phyloP scores from a whole-genome alignment of 2,329 filamentous ascomycete genomes.

The Aspergillus aculeatus region DNA sequence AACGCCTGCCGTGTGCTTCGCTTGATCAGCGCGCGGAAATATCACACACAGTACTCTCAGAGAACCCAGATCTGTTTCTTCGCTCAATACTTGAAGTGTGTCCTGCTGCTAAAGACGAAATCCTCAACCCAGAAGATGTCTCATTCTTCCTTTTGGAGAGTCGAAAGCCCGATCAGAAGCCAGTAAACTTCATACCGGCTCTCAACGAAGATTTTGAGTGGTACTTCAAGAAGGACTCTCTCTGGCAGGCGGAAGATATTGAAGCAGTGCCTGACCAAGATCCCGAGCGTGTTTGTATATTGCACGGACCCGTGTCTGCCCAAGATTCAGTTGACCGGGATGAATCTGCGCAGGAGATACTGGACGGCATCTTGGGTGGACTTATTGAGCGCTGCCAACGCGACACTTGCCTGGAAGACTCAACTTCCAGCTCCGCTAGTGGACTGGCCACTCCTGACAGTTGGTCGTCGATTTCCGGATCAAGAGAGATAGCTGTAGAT shows the following conservation, averaged over 20 bases:
- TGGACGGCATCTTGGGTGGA: slow-evolving; percentile 79
- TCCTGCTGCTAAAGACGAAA: slow-evolving; percentile 76
- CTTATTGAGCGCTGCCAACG: slow-evolving; percentile 76
- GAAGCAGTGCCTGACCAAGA: slow-evolving; percentile 92
- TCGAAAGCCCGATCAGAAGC: slow-evolving; percentile 85
- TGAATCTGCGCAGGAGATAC: slow-evolving; percentile 88
- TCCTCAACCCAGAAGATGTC: slow-evolving; percentile 94
- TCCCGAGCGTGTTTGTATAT: slow-evolving; percentile 87
- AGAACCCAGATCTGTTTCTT: slow-evolving; percentile 12
- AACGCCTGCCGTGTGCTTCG: slow-evolving; percentile 61
- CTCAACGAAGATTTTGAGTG: slow-evolving; percentile 95
- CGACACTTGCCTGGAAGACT: slow-evolving; percentile 65
- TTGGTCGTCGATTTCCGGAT: slow-evolving; percentile 60
- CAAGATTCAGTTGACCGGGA: slow-evolving; percentile 83
- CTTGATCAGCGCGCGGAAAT: slow-evolving; percentile 66
- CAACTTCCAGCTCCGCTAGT: slow-evolving; percentile 40
- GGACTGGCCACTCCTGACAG: slow-evolving; percentile 52
- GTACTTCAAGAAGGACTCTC: slow-evolving; percentile 98
- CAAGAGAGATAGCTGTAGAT: slow-evolving; percentile 9
- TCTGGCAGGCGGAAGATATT: slow-evolving; percentile 96
- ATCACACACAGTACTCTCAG: background rate
- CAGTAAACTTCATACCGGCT: slow-evolving; percentile 85
- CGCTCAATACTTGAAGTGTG: slow-evolving; percentile 48
- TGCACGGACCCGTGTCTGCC: slow-evolving; percentile 87
- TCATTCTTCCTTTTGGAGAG: slow-evolving; percentile 91